Evolutionary conservation across 2,329 filamentous ascomycete genomes (phyloP), one percentile per base, ranked within the genome.

Genomic region (Emydomyces testavorans): DNA sequence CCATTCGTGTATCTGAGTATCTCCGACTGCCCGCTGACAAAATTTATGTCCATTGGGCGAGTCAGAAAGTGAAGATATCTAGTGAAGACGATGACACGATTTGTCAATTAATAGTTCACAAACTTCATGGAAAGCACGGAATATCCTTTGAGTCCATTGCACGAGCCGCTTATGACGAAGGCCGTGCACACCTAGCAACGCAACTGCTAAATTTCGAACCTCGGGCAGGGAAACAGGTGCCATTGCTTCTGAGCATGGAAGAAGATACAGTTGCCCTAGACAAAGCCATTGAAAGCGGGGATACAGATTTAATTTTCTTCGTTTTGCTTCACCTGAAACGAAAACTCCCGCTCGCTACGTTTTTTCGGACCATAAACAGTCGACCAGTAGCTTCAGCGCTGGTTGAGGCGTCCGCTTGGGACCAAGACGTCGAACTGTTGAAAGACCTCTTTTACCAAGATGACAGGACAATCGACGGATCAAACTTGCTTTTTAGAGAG

Each of bases 361-460:
- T 98, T 72, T 96, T 98, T 73, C 81, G 88, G 42, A 82, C 83
- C 39, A 87, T 96, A 67, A 95, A 89, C 64, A 79, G 76, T 46
- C 80, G 89, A 1, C 88, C 90, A 0, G 76, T 86, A 21, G 92
- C 92, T 3, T 88, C 86, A 1, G 86, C 92, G 0, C 76, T 98
- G 8, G 85, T 98, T 20, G 92, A 98, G 65, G 78, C 87, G 1
- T 83, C 82, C 0, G 90, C 92, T 0, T 73, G 76, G 43, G 79
- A 85, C 43, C 83, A 94, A 58, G 88, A 94, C 57, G 75, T 78
- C 0, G 80, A 84, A 46, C 66, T 98, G 18, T 77, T 98, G 21
- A 98, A 96, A 60, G 92, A 96, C 61, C 72, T 98, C 2, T 98
- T 92, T 69, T 98, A 98, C 63, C 92, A 96, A 67, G 92, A 96